phyloP scores from a whole-genome alignment of 345 rosid genomes.

The Pugionium dolabratum region DNA sequence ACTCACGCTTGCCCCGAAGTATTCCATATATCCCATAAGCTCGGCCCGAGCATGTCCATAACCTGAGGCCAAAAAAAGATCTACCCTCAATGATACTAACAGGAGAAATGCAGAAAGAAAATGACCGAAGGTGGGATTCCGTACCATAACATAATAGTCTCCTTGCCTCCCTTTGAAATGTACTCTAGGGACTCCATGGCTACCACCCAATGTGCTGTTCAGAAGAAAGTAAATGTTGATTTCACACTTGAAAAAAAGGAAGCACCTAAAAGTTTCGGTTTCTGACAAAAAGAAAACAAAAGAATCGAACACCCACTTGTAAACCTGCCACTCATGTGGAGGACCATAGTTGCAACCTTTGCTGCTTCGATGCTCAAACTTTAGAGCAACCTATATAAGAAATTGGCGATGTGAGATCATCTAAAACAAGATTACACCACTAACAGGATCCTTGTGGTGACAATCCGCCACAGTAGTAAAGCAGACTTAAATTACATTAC shows the following conservation, averaged over 20 bases:
- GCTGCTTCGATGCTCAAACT: slow-evolving; percentile 94
- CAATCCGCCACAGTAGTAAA: neutral
- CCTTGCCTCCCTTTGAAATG: slow-evolving; percentile 95
- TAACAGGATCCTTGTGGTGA: slow-evolving; percentile 6
- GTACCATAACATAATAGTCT: slow-evolving; percentile 96
- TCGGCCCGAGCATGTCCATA: slow-evolving; percentile 99
- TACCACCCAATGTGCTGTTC: slow-evolving; percentile 87
- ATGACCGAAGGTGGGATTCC: slow-evolving; percentile 8
- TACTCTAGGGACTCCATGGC: slow-evolving; percentile 93
- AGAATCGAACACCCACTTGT: slow-evolving; percentile 58
- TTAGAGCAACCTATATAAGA: slow-evolving; percentile 79
- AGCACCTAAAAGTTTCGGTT: neutral
- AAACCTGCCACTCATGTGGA: slow-evolving; percentile 97
- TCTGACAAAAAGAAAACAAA: neutral
- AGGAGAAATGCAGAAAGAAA: slow-evolving; percentile 20
- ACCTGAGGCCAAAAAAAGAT: slow-evolving; percentile 51
- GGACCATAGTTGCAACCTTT: slow-evolving; percentile 99
- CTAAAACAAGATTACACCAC: slow-evolving; percentile 1
- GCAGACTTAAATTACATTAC: slow-evolving; percentile 42
- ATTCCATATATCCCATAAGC: slow-evolving; percentile 99
- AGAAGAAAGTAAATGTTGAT: slow-evolving; percentile 20
- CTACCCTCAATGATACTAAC: slow-evolving; percentile 28
- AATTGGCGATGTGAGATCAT: slow-evolving; percentile 7
- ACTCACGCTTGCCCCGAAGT: slow-evolving; percentile 91
- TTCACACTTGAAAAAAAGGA: slow-evolving; percentile 11